Evolutionary conservation across 1,284 basidiomycete species (phyloP), one percentile per base, ranked within the genome.

Genomic region (Puccinia coronata): DNA sequence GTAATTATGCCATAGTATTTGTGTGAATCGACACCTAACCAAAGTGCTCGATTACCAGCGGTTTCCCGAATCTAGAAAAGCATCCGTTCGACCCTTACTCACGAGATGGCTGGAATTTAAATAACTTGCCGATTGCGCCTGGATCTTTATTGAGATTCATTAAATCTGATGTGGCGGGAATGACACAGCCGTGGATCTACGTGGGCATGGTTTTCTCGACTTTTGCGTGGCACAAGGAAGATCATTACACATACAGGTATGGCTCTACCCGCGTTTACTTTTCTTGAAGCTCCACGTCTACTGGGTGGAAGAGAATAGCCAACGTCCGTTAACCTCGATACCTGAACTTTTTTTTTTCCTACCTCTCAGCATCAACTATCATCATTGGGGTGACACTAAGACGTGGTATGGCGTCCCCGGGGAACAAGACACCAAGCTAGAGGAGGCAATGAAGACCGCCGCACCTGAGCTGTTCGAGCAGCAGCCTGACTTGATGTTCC

Each of bases 221-320:
- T 0, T 99, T 99, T 87, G 98, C 96, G 87, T 99, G 97, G 97
- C 97, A 99, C 87, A 99, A 99, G 86, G 97, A 99, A 91, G 97
- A 99, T 87, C 97, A 99, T 87, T 97, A 96, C 87, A 98, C 96
- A 16, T 98, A 97, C 87, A 95, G 79, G 79, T 81, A 28, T 65
- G 61, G 39, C 25, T 23, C 12, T 25, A 51, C 20, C 23, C 28
- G 9, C 69, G 1, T 28, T 69, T 76, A 18, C 11, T 49, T 16
- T n/a, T 49, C 20, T 49, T 11, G 11, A 31, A 31, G 14, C 14
- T 61, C 16, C 31, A 72, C 14, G 20, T 34, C 25, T 18, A 6
- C 9, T 53, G 18, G 25, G 0, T n/a, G 36, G 6, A n/a, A 63
- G 11, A 63, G 55, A 39, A 34, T 16, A n/a, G 31, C 41, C 49